Evolutionary conservation across 1,284 basidiomycete species (phyloP).

Genomic region (Porogramme epimiltina): DNA sequence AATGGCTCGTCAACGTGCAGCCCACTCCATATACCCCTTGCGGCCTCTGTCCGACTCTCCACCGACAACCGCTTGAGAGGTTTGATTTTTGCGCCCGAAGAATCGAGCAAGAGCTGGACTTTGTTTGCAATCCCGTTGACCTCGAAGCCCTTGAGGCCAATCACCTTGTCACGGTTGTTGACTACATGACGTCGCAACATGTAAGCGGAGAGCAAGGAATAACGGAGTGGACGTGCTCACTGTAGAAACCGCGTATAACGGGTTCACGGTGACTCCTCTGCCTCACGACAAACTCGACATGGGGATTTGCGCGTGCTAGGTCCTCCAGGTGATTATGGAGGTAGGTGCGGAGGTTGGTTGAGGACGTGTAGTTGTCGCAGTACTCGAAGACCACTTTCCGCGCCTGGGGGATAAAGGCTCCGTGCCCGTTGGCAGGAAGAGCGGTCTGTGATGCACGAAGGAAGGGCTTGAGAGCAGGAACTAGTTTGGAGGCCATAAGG

Average conservation of each 20-base stretch:
- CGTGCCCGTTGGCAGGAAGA: constrained; percentile 68
- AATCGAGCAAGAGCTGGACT: constrained; percentile 79
- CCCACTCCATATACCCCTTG: constrained; percentile 86
- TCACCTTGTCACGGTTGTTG: constrained; percentile 81
- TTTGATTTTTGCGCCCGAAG: constrained; percentile 83
- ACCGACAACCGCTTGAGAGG: constrained; percentile 71
- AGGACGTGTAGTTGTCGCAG: constrained; percentile 80
- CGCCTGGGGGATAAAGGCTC: constrained; percentile 70
- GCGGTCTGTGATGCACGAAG: constrained; percentile 64
- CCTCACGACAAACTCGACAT: constrained; percentile 79
- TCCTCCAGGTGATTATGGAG: constrained; percentile 62
- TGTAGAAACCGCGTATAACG: constrained; percentile 76
- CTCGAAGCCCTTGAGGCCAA: constrained; percentile 71
- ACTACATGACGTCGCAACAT: constrained; percentile 45
- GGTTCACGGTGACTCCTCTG: constrained; percentile 74
- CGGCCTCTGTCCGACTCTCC: constrained; percentile 76
- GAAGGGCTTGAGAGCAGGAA: constrained; percentile 36
- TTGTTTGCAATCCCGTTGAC: constrained; percentile 73
- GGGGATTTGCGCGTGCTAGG: constrained; percentile 71
- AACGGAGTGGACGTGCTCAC: constrained; percentile 40
- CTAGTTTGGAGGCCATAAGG: constrained; percentile 40
- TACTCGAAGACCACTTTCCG: constrained; percentile 84
- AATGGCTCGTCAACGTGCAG: constrained; percentile 64
- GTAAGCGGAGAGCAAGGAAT: background rate
- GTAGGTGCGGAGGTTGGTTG: constrained; percentile 68